These are phyloP conservation scores for Penicillium sclerotigenum DNA, from an alignment of 2,329 filamentous ascomycete species.

Conservation along the genomic window DNA sequence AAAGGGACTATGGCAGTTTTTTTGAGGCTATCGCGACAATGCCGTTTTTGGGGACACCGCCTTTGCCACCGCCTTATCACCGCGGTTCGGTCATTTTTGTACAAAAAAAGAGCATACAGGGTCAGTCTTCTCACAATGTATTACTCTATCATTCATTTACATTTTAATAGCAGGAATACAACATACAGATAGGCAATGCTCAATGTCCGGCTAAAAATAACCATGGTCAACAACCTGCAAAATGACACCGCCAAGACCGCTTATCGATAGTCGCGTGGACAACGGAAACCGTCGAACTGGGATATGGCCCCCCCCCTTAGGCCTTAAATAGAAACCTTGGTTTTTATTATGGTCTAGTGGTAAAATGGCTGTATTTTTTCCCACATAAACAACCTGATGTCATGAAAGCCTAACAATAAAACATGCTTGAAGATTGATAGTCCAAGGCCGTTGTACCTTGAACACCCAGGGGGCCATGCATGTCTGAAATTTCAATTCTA, in stretches of 20 bases:
- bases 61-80: not conserved
- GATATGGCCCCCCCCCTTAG: no score
- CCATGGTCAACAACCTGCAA: not conserved
- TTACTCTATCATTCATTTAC: no score
- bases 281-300: no score
- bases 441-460: not conserved
- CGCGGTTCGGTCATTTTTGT: no score
- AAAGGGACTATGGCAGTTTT: not conserved
- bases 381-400: conserved; percentile 32
- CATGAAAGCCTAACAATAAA: conserved; percentile 14
- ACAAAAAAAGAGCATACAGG: not conserved
- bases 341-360: no score
- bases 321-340: no score
- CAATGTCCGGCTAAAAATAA: not conserved
- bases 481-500: conserved; percentile 14
- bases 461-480: conserved; percentile 3
- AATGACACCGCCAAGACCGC: conserved; percentile 24
- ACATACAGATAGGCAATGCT: not conserved
- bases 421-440: not conserved
- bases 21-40: not conserved
- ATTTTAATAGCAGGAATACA: not conserved
- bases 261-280: conserved; percentile 43
- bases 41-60: not conserved
- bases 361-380: no score
- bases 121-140: not conserved